Conservation (phyloP, 305 asterid genomes). For the Solanum chacoense region DNA sequence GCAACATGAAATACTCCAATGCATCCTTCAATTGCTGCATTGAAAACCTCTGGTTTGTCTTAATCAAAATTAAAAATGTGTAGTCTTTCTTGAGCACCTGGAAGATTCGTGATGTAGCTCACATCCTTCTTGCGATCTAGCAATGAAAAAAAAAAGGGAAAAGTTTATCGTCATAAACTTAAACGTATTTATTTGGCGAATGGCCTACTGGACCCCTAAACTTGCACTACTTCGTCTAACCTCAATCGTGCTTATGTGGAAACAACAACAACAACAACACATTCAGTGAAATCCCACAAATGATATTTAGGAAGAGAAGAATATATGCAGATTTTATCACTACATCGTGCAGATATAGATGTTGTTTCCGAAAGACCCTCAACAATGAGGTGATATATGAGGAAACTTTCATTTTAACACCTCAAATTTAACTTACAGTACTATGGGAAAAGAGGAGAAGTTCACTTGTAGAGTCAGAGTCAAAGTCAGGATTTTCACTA, state of each 20-base stretch:
- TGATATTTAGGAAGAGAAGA: not conserved
- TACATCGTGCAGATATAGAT: not conserved
- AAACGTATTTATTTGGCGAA: not conserved
- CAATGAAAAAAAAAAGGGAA: not conserved
- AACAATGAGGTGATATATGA: not conserved
- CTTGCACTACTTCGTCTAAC: not conserved
- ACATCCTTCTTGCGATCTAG: conserved; percentile 27
- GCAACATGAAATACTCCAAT: conserved; percentile 65
- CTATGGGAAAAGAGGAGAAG: not conserved
- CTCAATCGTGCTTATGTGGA: not conserved
- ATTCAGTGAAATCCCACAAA: not conserved
- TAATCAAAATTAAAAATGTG: conserved; percentile 47
- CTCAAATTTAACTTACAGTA: not conserved
- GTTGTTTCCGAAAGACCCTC: too few species aligned
- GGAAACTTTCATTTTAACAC: not conserved
- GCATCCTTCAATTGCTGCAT: conserved; percentile 50
- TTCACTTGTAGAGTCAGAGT: not conserved
- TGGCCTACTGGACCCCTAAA: not conserved
- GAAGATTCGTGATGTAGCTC: conserved; percentile 48
- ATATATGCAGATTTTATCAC: not conserved
- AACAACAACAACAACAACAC: not conserved
- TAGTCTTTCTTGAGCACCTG: conserved; percentile 54
- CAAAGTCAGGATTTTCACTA: not conserved
- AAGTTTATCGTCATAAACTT: not conserved
- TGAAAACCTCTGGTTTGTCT: conserved; percentile 35